Conservation (phyloP, 1,284 basidiomycete genomes). For the Boletellus deceptivus region DNA sequence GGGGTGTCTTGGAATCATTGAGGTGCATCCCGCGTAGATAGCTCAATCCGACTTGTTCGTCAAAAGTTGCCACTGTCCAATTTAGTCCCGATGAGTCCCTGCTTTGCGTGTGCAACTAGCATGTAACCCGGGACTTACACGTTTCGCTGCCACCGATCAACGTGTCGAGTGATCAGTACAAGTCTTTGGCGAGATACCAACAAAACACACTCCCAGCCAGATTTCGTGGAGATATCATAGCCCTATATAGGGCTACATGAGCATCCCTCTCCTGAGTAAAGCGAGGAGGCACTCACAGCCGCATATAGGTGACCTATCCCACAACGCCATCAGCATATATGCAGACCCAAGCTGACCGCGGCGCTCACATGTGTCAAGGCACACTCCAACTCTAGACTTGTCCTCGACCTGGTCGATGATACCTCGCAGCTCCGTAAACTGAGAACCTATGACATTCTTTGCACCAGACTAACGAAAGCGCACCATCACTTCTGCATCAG, state of each 20-base stretch:
- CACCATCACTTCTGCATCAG: not conserved
- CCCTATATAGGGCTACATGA: slow-evolving; percentile 44
- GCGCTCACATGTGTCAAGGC: slow-evolving; percentile 78
- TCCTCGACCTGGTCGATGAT: slow-evolving; percentile 77
- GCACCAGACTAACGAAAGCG: slow-evolving; percentile 60
- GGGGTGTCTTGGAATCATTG: slow-evolving; percentile 75
- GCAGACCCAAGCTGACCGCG: not conserved
- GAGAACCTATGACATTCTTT: slow-evolving; percentile 76
- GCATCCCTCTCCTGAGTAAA: not conserved
- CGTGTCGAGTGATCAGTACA: slow-evolving; percentile 6
- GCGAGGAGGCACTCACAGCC: slow-evolving; percentile 46
- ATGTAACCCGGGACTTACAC: slow-evolving; percentile 14
- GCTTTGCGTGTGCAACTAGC: no score
- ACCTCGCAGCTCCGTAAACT: slow-evolving; percentile 63
- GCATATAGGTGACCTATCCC: slow-evolving; percentile 74
- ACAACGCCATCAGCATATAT: not conserved
- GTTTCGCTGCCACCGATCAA: slow-evolving; percentile 16
- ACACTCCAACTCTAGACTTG: slow-evolving; percentile 76
- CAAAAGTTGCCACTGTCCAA: slow-evolving; percentile 60
- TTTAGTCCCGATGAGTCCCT: not conserved
- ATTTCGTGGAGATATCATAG: slow-evolving; percentile 73
- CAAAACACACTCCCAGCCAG: slow-evolving; percentile 59
- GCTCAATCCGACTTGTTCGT: slow-evolving; percentile 62
- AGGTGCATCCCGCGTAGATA: slow-evolving; percentile 83
- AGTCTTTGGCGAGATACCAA: not conserved